phyloP scores from a whole-genome alignment of 2,329 filamentous ascomycete genomes.

The Cladosporium austrohemisphaericum region DNA sequence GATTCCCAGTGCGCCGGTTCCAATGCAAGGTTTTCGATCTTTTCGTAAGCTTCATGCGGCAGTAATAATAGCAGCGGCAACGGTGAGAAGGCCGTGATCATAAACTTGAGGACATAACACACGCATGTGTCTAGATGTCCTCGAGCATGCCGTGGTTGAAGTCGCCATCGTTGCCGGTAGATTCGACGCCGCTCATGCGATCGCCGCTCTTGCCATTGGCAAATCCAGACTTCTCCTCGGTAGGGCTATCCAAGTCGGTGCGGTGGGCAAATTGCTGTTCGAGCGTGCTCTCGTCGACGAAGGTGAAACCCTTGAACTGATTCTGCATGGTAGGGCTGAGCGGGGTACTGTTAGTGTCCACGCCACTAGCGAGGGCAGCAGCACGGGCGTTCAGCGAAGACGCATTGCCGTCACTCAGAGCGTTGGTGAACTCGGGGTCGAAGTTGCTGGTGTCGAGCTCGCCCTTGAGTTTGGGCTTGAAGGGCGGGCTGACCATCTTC shows the following conservation, averaged over 20 bases:
- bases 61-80: neutral
- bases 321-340: conserved; percentile 93
- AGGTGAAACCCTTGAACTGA: conserved; percentile 97
- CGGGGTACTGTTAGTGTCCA: conserved; percentile 82
- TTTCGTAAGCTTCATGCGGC: conserved; percentile 12
- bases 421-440: conserved; percentile 96
- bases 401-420: conserved; percentile 77
- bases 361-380: conserved; percentile 74
- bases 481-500: conserved; percentile 92
- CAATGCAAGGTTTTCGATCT: conserved; percentile 10
- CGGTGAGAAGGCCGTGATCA: neutral
- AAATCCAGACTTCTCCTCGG: conserved; percentile 11
- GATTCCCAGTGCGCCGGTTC: conserved; percentile 5
- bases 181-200: conserved; percentile 51
- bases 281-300: conserved; percentile 94
- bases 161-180: conserved; percentile 40
- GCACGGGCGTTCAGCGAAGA: conserved; percentile 87
- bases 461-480: conserved; percentile 95
- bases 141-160: conserved; percentile 46
- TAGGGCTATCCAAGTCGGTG: conserved; percentile 28
- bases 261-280: conserved; percentile 68
- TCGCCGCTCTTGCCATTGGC: conserved; percentile 37
- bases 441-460: conserved; percentile 98
- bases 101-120: neutral
- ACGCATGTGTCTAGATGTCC: conserved; percentile 25